Base-by-base conservation (phyloP, 106 monocot genomes). In the Apostasia ramifera region DNA sequence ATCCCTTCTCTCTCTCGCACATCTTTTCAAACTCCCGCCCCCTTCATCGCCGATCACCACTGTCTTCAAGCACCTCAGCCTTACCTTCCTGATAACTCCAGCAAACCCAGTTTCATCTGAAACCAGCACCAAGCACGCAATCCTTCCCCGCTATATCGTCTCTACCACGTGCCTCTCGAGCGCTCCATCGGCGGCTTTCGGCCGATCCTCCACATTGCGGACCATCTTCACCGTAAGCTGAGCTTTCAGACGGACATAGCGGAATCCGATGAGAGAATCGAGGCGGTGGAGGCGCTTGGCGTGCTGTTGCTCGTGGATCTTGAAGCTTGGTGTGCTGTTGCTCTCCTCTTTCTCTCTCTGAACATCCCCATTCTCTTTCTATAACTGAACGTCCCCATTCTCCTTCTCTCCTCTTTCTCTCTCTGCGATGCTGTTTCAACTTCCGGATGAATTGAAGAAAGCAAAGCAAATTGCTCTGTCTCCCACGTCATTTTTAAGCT, bases 21-120 rank as follows among this genome's bases (percentile, higher is more conserved):
- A 74, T 72, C 94, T 80, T 82, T 72, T 90, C 54, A 90, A 69
- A 40, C 43, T 73, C 46, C 79, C 91, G 3, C 75, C 80, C 3
- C 66, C 65, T 66, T 86, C 84, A 2, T 82, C 84, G 44, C 83
- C 90, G 3, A 94, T 67, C 14, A 87, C 84, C 67, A 90, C 90
- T 12, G 82, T 82, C 85, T 52, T 82, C 76, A 94, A 39, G 45
- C 87, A 71, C 76, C 85, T 76, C 74, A 12, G 59, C 74, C 72
- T 80, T 55, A 83, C 81, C 70, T 87, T 78, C 53, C 69, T 77
- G 69, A 90, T 14, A 53, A 85, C 74, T 1, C 73, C 79, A 2
- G 39, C 59, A 55, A 90, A 73, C 43, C 81, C 90, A 10, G 50
- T 11, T 67, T 83, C 81, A 11, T 81, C 81, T 0, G 94, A 90